Conservation (phyloP, 2,329 filamentous ascomycete genomes). For the Neoascochyta sp. region DNA sequence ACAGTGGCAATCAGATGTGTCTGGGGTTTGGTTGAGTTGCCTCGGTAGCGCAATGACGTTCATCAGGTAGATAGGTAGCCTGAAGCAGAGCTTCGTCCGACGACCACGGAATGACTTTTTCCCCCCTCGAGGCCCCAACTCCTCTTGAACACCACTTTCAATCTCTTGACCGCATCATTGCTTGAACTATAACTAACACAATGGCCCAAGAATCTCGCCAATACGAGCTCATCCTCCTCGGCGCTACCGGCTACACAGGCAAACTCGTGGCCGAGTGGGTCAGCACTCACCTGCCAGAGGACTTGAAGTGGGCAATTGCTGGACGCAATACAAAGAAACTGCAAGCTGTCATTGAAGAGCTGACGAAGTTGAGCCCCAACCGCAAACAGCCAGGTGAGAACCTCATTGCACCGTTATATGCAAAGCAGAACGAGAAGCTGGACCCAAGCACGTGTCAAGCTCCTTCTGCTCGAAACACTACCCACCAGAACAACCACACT, state of each 20-base stretch:
- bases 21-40: too few species aligned
- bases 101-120: too few species aligned
- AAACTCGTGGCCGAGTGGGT: constrained; percentile 73
- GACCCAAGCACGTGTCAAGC: neutral
- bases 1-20: too few species aligned
- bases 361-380: constrained; percentile 65
- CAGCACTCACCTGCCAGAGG: constrained; percentile 63
- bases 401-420: too few species aligned
- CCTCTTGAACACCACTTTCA: too few species aligned
- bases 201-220: constrained; percentile 46
- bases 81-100: too few species aligned
- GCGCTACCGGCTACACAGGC: constrained; percentile 80
- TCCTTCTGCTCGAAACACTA: constrained; percentile 1
- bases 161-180: too few species aligned
- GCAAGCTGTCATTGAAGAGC: constrained; percentile 61
- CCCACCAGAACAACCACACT: constrained; percentile 2
- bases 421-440: too few species aligned
- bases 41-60: too few species aligned
- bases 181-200: too few species aligned
- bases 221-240: constrained; percentile 65
- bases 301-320: constrained; percentile 82
- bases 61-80: too few species aligned
- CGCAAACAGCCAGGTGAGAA: constrained; percentile 63
- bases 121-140: too few species aligned
- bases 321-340: constrained; percentile 78